Evolutionary conservation across 768 basidiomycete genomes (phyloP), one percentile per base, ranked within the genome.

Genomic region (Cystofilobasidium capitatum): DNA sequence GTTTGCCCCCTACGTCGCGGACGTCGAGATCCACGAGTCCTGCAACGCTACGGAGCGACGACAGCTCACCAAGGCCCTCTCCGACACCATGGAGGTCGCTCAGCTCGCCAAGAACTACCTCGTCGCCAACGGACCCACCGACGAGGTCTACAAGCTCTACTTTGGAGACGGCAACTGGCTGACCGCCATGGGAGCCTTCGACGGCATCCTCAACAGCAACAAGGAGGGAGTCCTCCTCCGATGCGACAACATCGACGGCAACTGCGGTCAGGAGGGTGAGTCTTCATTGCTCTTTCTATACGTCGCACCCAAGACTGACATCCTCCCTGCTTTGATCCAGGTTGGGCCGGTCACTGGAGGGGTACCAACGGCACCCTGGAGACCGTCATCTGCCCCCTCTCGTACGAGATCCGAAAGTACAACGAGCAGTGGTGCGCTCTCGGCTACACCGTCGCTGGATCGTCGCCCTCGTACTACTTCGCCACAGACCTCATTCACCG

Each of bases 311-410:
- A 16, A 36, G 45, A n/a, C 24, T n/a, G 49, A 33, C 59, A 22
- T 22, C 4, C 24, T 55, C 10, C 49, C 26, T 51, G 9, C 49
- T 22, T 22, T 60, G 17, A 24, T 45, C 40, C 26, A 72, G 74
- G 75, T 12, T 77, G 75, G 75, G 58, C 70, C 58, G 76, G 76
- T 26, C 76, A 77, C 71, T 77, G 75, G 75, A 62, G 76, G 20
- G 45, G 45, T 6, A 24, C 17, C 17, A 77, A 77, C 67, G 76
- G 70, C n/a, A 75, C 75, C 22, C 55, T 66, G 22, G 76, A 77
- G 65, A 77, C 76, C 24, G 75, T 75, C 68, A 9, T 42, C 49
- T 33, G 33, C n/a, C n/a, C 3, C 49, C 62, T 70, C 10, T 74
- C 74, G 0, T 77, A 77, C 72, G 71, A 71, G 39, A 71, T 70